Base-by-base conservation (phyloP, 176 grass and related monocot species). In the Aegilops sharonensis region DNA sequence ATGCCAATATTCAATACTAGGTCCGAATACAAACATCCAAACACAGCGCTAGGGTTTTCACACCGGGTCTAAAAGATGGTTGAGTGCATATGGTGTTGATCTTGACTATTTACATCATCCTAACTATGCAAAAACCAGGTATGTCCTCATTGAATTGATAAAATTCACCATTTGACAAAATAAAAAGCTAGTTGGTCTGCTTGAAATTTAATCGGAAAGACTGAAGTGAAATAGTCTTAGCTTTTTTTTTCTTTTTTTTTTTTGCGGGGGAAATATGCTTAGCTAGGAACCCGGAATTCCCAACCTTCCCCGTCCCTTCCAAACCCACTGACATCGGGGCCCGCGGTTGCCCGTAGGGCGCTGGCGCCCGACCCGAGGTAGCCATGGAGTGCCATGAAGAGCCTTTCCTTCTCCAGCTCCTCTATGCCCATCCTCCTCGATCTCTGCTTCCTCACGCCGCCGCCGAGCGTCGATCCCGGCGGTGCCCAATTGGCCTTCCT, bases 341-440 rank as follows among this genome's bases (percentile, higher is more conserved):
- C 76, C 25, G 75, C 10, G 36, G 47, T 35, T 3, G 68, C 18
- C n/a, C 35, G 63, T 20, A 25, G 12, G 2, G 11, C 34, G 17
- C 76, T 81, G 31, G 48, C n/a, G 6, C 42, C 73, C 0, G 45
- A 17, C 24, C 20, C 70, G 34, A 39, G 75, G 78, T 84, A 89
- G 64, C 83, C 87, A 85, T 93, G 82, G 76, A 96, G 47, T n/a
- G 84, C 82, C 94, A 94, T 89, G 86, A 89, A 88, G 62, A 90
- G 71, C 65, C 69, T 92, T 43, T 99, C 97, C 90, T 85, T 99
- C 79, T 94, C 94, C 52, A 92, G 57, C 72, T 92, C 89, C 15
- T 85, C 84, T 23, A 79, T 89, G 36, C 65, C 90, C 42, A 79
- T 60, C 64, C 82, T 87, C 79, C 80, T 81, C 36, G 84, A 59